These are phyloP conservation scores for Falciphora oryzae DNA, from an alignment of 2,329 filamentous ascomycete genomes.

Conservation along the genomic window DNA sequence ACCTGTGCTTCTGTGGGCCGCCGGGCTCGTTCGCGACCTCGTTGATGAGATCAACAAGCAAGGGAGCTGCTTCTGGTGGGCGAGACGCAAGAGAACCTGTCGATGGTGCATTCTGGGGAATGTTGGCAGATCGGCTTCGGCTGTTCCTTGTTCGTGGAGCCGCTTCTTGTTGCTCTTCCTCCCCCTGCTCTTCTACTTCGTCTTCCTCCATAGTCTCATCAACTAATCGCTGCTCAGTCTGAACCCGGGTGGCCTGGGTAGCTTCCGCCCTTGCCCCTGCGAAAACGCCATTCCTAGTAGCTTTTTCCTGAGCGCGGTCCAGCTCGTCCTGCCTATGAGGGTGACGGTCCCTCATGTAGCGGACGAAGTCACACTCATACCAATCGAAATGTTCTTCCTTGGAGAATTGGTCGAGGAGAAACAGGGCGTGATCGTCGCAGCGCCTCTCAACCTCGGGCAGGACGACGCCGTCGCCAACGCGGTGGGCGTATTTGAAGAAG, in stretches of 20 bases:
- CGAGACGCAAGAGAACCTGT: background rate
- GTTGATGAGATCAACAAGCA: slow-evolving; percentile 17
- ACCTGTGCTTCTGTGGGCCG: slow-evolving; percentile 22
- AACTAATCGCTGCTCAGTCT: background rate
- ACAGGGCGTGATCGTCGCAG: slow-evolving; percentile 42
- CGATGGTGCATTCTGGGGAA: background rate
- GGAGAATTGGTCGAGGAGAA: slow-evolving; percentile 46
- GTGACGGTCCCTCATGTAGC: slow-evolving; percentile 38
- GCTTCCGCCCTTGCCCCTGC: background rate
- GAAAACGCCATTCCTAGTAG: background rate
- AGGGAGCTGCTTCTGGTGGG: background rate
- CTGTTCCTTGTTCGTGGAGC: background rate
- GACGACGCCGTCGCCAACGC: slow-evolving; percentile 46
- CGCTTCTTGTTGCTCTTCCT: slow-evolving; percentile 1
- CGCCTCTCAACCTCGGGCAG: slow-evolving; percentile 41
- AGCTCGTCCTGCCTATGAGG: slow-evolving; percentile 22
- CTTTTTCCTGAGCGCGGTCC: slow-evolving; percentile 10
- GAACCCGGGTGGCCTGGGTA: background rate
- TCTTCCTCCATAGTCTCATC: background rate
- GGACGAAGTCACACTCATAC: slow-evolving; percentile 40
- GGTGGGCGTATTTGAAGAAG: slow-evolving; percentile 44
- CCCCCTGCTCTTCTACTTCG: background rate
- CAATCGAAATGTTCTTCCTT: slow-evolving; percentile 36
- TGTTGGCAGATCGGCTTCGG: background rate
- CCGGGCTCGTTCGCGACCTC: slow-evolving; percentile 24